Evolutionary conservation across 1,284 basidiomycete species (phyloP).

Genomic region (Trametes polyzona): DNA sequence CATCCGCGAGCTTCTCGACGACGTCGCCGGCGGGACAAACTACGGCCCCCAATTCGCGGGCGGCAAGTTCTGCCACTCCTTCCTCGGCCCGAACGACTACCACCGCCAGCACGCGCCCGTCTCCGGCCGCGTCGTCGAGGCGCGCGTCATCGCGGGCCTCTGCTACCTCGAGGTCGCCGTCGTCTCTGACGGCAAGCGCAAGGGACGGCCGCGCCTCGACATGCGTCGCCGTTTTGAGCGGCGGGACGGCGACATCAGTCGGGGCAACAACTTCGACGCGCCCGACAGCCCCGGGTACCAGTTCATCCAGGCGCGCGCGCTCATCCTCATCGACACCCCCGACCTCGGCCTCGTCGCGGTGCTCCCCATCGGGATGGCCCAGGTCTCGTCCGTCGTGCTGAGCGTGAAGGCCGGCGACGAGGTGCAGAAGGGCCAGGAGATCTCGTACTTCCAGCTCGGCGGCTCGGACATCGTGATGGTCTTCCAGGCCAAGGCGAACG

Average conservation of each 20-base stretch:
- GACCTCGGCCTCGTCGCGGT: slow-evolving; percentile 28
- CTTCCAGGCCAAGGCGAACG: slow-evolving; percentile 26
- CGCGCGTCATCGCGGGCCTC: slow-evolving; percentile 25
- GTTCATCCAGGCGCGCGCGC: slow-evolving; percentile 30
- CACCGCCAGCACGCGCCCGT: slow-evolving; percentile 31
- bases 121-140: slow-evolving; percentile 23
- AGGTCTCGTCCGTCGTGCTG: slow-evolving; percentile 29
- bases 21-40: slow-evolving; percentile 1
- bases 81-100: slow-evolving; percentile 28
- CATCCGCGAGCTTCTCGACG: slow-evolving; percentile 26
- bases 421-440: slow-evolving; percentile 27
- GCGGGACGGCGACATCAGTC: too few relatives aligned
- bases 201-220: not conserved
- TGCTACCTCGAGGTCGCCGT: slow-evolving; percentile 22
- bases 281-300: slow-evolving; percentile 31
- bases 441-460: slow-evolving; percentile 27
- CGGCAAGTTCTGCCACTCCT: slow-evolving; percentile 27
- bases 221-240: slow-evolving; percentile 17
- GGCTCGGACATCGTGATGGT: slow-evolving; percentile 30
- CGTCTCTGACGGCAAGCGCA: too few relatives aligned
- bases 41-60: slow-evolving; percentile 20
- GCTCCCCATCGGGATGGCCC: slow-evolving; percentile 31
- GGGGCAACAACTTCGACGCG: slow-evolving; percentile 13
- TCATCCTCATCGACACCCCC: slow-evolving; percentile 25
- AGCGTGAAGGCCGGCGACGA: slow-evolving; percentile 19